phyloP scores from a whole-genome alignment of 495 filamentous ascomycete genomes.

The Lasiosphaeria hispida region DNA sequence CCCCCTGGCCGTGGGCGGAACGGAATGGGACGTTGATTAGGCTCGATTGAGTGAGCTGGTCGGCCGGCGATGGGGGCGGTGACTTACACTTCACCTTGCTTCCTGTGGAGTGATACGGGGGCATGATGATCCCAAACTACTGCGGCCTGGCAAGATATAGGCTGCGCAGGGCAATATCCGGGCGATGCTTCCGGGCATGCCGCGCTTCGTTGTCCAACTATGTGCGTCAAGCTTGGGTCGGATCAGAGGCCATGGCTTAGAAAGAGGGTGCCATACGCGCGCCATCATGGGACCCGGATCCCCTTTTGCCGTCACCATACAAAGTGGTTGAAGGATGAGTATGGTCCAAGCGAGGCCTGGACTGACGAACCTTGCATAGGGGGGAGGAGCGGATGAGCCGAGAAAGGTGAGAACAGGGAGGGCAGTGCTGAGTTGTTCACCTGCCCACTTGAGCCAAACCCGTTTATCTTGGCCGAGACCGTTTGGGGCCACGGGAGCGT shows the following conservation, averaged over 20 bases:
- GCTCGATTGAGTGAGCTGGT: slow-evolving; percentile 12
- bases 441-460: not conserved
- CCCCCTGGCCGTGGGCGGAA: slow-evolving; percentile 1
- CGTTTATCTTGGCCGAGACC: slow-evolving; percentile 5
- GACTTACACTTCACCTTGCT: slow-evolving; percentile 31
- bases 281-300: not conserved
- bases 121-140: slow-evolving; percentile 15
- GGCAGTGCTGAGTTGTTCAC: slow-evolving; percentile 13
- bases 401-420: slow-evolving; percentile 2
- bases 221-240: slow-evolving; percentile 12
- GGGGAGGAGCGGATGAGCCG: slow-evolving; percentile 6
- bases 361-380: slow-evolving; percentile 10
- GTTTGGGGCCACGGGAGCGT: not conserved
- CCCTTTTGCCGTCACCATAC: slow-evolving; percentile 1
- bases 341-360: not conserved
- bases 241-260: slow-evolving; percentile 7
- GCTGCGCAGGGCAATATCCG: slow-evolving; percentile 18
- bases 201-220: slow-evolving; percentile 4
- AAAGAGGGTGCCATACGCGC: not conserved
- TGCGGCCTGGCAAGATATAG: slow-evolving; percentile 14
- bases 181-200: slow-evolving; percentile 19
- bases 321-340: not conserved
- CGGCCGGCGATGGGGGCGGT: slow-evolving; percentile 25
- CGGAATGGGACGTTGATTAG: slow-evolving; percentile 18
- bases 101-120: slow-evolving; percentile 27